Percentiles rank a stretch among this genome's conserved stretches.
These are phyloP conservation scores for Populus davidiana DNA, from an alignment of 345 rosid genomes.

Conservation along the genomic window DNA sequence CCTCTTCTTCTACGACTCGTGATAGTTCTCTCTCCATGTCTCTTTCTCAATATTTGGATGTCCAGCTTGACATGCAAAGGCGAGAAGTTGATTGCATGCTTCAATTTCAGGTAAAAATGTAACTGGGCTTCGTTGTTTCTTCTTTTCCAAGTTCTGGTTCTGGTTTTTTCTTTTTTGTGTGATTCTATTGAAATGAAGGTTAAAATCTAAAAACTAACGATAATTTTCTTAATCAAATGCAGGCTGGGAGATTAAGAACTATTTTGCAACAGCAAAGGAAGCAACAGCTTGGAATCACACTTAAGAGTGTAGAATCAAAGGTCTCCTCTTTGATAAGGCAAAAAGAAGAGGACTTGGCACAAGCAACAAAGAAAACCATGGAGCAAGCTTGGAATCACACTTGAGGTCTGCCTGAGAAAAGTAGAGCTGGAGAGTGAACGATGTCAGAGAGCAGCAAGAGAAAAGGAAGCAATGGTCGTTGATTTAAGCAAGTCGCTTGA, in stretches of 20 bases:
- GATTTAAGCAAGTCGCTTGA: constrained; percentile 45
- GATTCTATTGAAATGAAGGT: too few relatives aligned
- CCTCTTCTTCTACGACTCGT: constrained; percentile 19
- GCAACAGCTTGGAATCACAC: constrained; percentile 37
- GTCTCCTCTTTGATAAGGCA: constrained; percentile 40
- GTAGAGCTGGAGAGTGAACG: constrained; percentile 54
- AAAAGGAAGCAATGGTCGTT: constrained; percentile 51
- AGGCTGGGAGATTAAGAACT: constrained; percentile 55
- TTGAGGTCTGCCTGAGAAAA: constrained; percentile 47
- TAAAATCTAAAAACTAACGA: neutral
- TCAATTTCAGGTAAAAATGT: constrained; percentile 27
- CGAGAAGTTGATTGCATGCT: constrained; percentile 37
- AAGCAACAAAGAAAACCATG: constrained; percentile 43
- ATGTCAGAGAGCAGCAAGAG: constrained; percentile 61
- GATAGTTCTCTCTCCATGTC: constrained; percentile 18
- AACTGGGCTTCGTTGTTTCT: neutral
- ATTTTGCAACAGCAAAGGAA: constrained; percentile 56
- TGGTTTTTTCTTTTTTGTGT: neutral
- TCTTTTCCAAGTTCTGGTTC: neutral
- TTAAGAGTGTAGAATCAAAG: constrained; percentile 41
- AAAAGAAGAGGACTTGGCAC: constrained; percentile 59
- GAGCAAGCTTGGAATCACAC: too few relatives aligned
- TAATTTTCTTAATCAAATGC: neutral
- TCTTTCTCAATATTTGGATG: constrained; percentile 22
- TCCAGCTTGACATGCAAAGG: constrained; percentile 39